Evolutionary conservation across 352 stramenopile species (phyloP).

Genomic region (Globisporangium perplexum): DNA sequence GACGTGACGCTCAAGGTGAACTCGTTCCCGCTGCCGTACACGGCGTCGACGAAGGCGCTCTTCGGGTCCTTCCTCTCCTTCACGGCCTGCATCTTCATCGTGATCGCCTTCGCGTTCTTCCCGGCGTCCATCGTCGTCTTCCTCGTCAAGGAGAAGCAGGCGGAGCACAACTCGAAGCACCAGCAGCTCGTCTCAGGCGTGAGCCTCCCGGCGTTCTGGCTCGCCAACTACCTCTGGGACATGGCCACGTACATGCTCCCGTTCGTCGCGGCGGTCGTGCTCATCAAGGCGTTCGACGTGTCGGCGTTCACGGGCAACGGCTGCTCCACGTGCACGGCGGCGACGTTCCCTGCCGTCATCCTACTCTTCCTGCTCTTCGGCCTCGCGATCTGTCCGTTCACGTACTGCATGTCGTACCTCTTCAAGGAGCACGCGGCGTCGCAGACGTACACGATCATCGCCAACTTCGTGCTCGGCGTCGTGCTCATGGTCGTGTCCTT

Average conservation of each 20-base stretch:
- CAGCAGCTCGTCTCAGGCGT: conserved; percentile 94
- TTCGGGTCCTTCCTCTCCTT: conserved; percentile 58
- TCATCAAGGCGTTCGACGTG: conserved; percentile 32
- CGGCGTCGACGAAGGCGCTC: conserved; percentile 28
- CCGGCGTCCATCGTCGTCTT: conserved; percentile 90
- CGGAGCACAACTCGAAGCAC: conserved; percentile 93
- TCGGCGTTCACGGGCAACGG: conserved; percentile 22
- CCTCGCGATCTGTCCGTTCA: conserved; percentile 52
- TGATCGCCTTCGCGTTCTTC: conserved; percentile 90
- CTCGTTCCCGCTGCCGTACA: conserved; percentile 44
- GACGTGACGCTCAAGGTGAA: conserved; percentile 40
- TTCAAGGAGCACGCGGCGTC: conserved; percentile 46
- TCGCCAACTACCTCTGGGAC: conserved; percentile 93
- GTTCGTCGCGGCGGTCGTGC: conserved; percentile 27
- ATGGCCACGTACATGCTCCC: conserved; percentile 85
- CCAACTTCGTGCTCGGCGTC: conserved; percentile 60
- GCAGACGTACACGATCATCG: conserved; percentile 49
- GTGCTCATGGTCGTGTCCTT: conserved; percentile 58
- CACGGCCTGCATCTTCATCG: conserved; percentile 76
- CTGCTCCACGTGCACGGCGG: conserved; percentile 15
- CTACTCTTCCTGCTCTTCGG: conserved; percentile 56
- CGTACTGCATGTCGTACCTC: conserved; percentile 53
- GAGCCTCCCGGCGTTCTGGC: conserved; percentile 91
- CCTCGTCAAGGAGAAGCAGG: conserved; percentile 92
- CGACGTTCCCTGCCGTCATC: conserved; percentile 32